Evolutionary conservation across 805 yeast genomes (phyloP), one percentile per base, ranked within the genome.

Genomic region (Yarrowia keelungensis): DNA sequence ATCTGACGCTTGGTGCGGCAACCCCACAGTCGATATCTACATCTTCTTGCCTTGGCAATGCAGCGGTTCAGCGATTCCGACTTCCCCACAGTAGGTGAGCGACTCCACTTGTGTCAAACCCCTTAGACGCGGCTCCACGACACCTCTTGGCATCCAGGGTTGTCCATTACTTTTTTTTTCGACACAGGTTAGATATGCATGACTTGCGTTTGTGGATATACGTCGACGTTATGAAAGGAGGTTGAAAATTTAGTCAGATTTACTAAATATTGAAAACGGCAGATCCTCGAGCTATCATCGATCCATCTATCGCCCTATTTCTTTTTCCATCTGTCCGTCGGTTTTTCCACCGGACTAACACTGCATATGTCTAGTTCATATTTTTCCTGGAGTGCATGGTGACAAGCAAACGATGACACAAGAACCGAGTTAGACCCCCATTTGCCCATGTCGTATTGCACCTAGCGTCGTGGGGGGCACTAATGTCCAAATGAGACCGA

Each of bases 71-170:
- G 54, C 7, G 14, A n/a, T 50, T 50, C 54, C 54, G 41, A 8
- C 12, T 50, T 26, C 54, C 54, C 54, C 54, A 50, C 54, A 50
- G 16, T 47, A 26, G 10, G 7, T 49, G 50, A 38, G 50, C 12
- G 38, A 14, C 53, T 49, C 53, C 53, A 49, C 53, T 14, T 11
- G 22, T 22, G 54, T 50, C 54, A 50, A 46, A 10, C 1, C 4
- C 12, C 7, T 50, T 50, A 50, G 54, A 39, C 54, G 39, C 54
- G 54, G 32, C 39, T 10, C 39, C 5, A n/a, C 22, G 54, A 15
- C 53, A 46, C 16, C 16, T 32, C 54, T 50, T 50, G 54, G 54
- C 54, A 8, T 32, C 9, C 54, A 14, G 39, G 39, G 39, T 38
- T 38, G 39, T 38, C 39, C 5, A 3, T 26, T 26, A 26, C 32